Evolutionary conservation across 768 basidiomycete genomes (phyloP), one percentile per base, ranked within the genome.

Genomic region (Scleroderma bovista): DNA sequence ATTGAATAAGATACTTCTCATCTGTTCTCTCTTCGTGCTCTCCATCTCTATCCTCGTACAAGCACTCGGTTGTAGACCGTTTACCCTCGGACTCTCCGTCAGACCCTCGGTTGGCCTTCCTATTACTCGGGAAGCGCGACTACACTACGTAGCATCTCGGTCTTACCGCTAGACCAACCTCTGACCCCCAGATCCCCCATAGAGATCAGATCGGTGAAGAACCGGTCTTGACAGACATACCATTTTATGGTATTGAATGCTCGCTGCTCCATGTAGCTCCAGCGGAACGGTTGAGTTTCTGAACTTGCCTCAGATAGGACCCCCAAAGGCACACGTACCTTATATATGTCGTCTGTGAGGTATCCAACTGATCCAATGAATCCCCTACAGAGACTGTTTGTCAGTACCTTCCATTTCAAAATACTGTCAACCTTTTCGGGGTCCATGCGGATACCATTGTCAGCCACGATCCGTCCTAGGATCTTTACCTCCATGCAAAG

Each of bases 381-480:
- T 17, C 17, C 38, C n/a, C n/a, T 39, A n/a, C 38, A 39, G 6
- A 39, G n/a, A 17, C 9, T 39, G 16, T 49, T 57, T 7, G 51
- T 53, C 5, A 57, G 60, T 2, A 37, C 33, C 32, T 62, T 61
- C 60, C 60, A 62, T 16, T 59, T 62, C 15, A 26, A 40, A 3
- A 62, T 53, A 1, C 39, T 10, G 31, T 62, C 55, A 2, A 62
- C 57, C 26, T 62, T 61, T 13, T 61, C 41, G 1, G 53, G 60
- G 36, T 62, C 60, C 57, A 61, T 62, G 13, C 20, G 32, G 17
- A 61, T 59, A 1, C 60, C 57, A 0, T 67, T 22, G 24, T 68
- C 60, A 37, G 66, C 60, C 1, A 77, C 55, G 9, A 73, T 53
- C 13, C 61, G 64, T 0, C 73, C 73, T 1, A 75, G 57, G 11